Conservation (phyloP, 192 early-diverging fungal genomes). For the Funneliformis geosporum region DNA sequence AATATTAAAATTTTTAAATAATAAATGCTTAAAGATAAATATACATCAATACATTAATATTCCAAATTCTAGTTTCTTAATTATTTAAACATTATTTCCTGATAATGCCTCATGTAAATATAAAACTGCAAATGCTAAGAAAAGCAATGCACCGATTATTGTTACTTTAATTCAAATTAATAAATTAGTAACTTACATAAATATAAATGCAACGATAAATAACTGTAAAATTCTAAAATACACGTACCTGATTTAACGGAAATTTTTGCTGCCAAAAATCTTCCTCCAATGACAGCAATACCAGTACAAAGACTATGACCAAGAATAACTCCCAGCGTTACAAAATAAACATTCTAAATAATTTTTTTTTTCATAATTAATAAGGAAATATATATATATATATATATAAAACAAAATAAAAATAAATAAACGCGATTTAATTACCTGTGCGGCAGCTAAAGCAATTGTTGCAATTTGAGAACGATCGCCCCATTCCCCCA, state of each 20-base stretch:
- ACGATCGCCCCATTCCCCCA: slow-evolving; percentile 98
- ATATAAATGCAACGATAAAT: background rate
- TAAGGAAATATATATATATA: too few relatives aligned
- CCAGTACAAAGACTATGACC: slow-evolving; percentile 94
- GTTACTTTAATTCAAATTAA: slow-evolving; percentile 65
- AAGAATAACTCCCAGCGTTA: slow-evolving; percentile 81
- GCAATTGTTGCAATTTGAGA: slow-evolving; percentile 97
- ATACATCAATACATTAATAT: too few relatives aligned
- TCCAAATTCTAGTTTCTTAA: too few relatives aligned
- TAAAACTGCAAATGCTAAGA: slow-evolving; percentile 82
- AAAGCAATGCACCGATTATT: slow-evolving; percentile 80
- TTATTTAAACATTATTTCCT: too few relatives aligned
- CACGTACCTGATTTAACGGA: slow-evolving; percentile 82
- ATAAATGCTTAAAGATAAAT: too few relatives aligned
- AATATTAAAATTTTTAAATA: too few relatives aligned
- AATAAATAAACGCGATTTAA: slow-evolving; percentile 15
- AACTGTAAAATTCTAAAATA: background rate
- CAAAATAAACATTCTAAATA: slow-evolving; percentile 90
- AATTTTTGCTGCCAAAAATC: slow-evolving; percentile 81
- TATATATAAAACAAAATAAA: too few relatives aligned
- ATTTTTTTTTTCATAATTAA: too few relatives aligned
- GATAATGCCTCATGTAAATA: slow-evolving; percentile 56
- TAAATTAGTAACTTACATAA: slow-evolving; percentile 18
- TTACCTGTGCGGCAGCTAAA: slow-evolving; percentile 86
- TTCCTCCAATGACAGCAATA: slow-evolving; percentile 92